These are phyloP conservation scores for Lentinula edodes DNA, from an alignment of 768 basidiomycete genomes.

Conservation along the genomic window DNA sequence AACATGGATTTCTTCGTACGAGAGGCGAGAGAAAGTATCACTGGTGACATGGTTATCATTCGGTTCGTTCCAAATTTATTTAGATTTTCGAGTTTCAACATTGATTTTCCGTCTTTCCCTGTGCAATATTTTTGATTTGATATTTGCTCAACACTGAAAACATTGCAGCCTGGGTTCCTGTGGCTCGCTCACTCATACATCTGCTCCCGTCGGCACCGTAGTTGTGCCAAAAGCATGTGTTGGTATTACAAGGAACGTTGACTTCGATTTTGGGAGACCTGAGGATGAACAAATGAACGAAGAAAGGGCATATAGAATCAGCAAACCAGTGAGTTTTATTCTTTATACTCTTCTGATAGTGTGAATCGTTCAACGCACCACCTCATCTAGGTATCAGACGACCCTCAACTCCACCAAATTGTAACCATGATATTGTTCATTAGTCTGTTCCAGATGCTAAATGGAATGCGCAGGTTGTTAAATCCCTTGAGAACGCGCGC, in stretches of 20 bases:
- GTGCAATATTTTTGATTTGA: not conserved
- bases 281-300: conserved; percentile 16
- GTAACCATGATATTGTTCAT: conserved; percentile 22
- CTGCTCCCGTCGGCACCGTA: conserved; percentile 71
- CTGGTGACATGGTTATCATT: conserved; percentile 51
- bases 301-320: conserved; percentile 59
- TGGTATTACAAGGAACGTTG: conserved; percentile 68
- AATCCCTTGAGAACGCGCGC: conserved; percentile 37
- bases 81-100: not conserved
- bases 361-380: conserved; percentile 7
- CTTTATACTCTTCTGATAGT: conserved; percentile 3
- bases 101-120: not conserved
- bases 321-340: conserved; percentile 47
- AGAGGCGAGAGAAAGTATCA: conserved; percentile 69
- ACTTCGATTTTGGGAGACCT: conserved; percentile 61
- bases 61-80: conserved; percentile 29
- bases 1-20: conserved; percentile 86
- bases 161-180: conserved; percentile 70
- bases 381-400: conserved; percentile 47
- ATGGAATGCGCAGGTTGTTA: conserved; percentile 33
- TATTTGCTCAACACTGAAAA: not conserved
- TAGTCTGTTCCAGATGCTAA: no score
- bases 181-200: conserved; percentile 48
- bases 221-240: conserved; percentile 65
- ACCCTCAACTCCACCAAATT: conserved; percentile 42